Evolutionary conservation across 495 filamentous ascomycete genomes (phyloP).

Genomic region (Aeminium ludgeri): DNA sequence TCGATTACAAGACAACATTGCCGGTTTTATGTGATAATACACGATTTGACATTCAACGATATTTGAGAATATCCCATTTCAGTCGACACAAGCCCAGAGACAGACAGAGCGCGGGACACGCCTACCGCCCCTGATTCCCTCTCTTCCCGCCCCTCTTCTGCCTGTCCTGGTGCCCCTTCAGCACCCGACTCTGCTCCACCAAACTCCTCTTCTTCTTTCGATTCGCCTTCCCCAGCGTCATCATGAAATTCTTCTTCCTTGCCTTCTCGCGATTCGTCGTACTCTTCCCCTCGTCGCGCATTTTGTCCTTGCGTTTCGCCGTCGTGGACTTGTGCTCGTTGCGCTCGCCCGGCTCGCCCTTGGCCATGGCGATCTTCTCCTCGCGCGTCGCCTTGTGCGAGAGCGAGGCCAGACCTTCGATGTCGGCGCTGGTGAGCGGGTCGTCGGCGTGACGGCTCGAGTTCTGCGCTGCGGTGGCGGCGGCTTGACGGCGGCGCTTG

Average conservation of each 20-base stretch:
- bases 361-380: constrained; percentile 62
- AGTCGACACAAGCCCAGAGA: too few relatives aligned
- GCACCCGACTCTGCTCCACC: constrained; percentile 54
- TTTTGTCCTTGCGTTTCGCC: constrained; percentile 65
- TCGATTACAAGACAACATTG: too few relatives aligned
- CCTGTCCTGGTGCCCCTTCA: constrained; percentile 69
- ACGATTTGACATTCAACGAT: too few relatives aligned
- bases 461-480: constrained; percentile 19
- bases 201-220: constrained; percentile 85
- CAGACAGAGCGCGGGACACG: not conserved
- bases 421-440: constrained; percentile 68
- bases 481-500: constrained; percentile 16
- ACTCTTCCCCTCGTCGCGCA: constrained; percentile 75
- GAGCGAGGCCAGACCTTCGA: constrained; percentile 53
- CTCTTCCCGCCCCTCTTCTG: constrained; percentile 70
- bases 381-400: constrained; percentile 60
- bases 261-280: constrained; percentile 97
- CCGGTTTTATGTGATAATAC: too few relatives aligned
- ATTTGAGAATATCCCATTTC: too few relatives aligned
- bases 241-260: constrained; percentile 90
- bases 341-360: constrained; percentile 51
- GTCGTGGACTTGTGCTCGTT: constrained; percentile 55
- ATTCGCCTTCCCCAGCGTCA: constrained; percentile 91
- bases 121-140: constrained; percentile 35
- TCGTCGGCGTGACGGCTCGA: constrained; percentile 54